phyloP scores from a whole-genome alignment of 768 basidiomycete genomes.

The Wakefieldia striispora region DNA sequence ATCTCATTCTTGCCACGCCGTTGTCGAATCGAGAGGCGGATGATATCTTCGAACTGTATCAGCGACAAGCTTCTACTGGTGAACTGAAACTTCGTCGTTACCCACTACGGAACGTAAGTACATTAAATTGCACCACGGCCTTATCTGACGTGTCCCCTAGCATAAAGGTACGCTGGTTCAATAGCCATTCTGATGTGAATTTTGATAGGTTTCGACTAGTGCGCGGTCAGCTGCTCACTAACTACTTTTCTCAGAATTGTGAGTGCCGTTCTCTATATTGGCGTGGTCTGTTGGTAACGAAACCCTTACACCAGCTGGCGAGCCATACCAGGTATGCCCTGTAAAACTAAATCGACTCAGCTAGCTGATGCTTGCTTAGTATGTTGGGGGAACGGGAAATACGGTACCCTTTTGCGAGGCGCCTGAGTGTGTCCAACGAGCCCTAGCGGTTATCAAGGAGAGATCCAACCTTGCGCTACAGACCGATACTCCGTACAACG shows the following conservation, averaged over 20 bases:
- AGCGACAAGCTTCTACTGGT: constrained; percentile 57
- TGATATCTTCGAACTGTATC: constrained; percentile 61
- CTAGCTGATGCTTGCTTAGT: constrained; percentile 41
- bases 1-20: constrained; percentile 46
- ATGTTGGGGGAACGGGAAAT: constrained; percentile 73
- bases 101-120: constrained; percentile 60
- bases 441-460: constrained; percentile 56
- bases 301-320: constrained; percentile 53
- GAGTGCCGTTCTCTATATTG: constrained; percentile 24
- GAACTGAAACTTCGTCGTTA: constrained; percentile 64
- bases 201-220: constrained; percentile 38
- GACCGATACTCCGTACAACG: constrained; percentile 55
- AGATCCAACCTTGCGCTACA: constrained; percentile 50
- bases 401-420: constrained; percentile 65
- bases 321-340: constrained; percentile 66
- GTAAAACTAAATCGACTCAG: background rate
- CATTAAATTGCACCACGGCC: constrained; percentile 1
- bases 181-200: background rate
- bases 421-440: constrained; percentile 55
- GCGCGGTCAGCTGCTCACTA: constrained; percentile 67
- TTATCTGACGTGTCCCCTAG: constrained; percentile 35
- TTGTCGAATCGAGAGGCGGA: constrained; percentile 46
- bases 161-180: constrained; percentile 55
- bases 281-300: background rate
- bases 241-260: constrained; percentile 88